Conservation (phyloP, 768 basidiomycete species). For the Lepiota brunneoincarnata region DNA sequence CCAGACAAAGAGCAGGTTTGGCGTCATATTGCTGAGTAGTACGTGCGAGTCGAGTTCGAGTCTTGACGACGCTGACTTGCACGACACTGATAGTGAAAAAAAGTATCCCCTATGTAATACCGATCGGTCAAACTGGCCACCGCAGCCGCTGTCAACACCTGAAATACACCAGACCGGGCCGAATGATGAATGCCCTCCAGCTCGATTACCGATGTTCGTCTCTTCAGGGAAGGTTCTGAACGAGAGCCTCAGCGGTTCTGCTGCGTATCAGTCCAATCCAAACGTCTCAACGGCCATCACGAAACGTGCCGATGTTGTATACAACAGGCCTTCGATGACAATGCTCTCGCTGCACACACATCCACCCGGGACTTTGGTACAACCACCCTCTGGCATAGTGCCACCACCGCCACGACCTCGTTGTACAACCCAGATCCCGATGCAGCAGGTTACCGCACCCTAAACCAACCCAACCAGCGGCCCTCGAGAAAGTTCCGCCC, state of each 20-base stretch:
- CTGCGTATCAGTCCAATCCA: background rate
- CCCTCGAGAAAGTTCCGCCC: slow-evolving; percentile 1
- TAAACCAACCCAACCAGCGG: background rate
- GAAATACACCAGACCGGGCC: background rate
- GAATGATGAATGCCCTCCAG: background rate
- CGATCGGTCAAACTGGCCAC: background rate
- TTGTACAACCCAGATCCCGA: background rate
- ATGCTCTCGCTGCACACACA: background rate
- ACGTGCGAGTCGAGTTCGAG: slow-evolving; percentile 20
- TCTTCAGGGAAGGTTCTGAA: slow-evolving; percentile 2
- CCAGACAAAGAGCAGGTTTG: slow-evolving; percentile 44
- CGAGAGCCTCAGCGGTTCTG: background rate
- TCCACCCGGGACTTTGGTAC: background rate
- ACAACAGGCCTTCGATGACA: background rate
- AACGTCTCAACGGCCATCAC: background rate
- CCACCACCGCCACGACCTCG: background rate
- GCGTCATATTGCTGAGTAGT: slow-evolving; percentile 47
- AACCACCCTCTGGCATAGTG: background rate
- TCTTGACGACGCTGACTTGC: slow-evolving; percentile 12
- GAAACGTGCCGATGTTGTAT: background rate
- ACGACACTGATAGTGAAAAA: slow-evolving; percentile 24
- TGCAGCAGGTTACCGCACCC: background rate
- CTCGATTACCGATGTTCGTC: background rate
- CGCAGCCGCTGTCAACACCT: background rate
- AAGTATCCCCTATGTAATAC: slow-evolving; percentile 12